Evolutionary conservation across 305 asterid species (phyloP), one percentile per base, ranked within the genome.

Genomic region (Fraxinus velutina): DNA sequence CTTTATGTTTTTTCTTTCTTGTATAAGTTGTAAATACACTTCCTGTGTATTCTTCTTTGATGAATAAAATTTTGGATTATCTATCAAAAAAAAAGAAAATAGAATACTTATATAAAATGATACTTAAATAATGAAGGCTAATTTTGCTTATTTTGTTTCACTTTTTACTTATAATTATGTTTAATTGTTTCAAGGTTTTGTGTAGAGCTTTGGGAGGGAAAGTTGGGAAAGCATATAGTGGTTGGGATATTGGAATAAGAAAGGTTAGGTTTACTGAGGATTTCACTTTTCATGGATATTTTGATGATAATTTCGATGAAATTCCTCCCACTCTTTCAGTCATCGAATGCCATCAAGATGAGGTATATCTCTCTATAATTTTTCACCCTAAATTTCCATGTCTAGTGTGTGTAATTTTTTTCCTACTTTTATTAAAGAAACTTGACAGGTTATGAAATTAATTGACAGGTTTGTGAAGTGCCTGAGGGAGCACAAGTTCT

Each of bases 191-290:
- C 83, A 68, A 92, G 98, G 86, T 94, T 0, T 68, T 94, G 70
- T 89, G 97, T 36, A 85, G 92, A 83, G 95, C 95, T 79, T 78
- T 92, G 87, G 98, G 97, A 27, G 98, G 98, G 8, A 88, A 84
- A 83, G 92, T 94, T 78, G 92, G 84, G 29, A 90, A 85, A 64
- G 84, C 97, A 0, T 30, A 12, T 10, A 89, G 80, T 71, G 98
- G 98, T 4, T 92, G 98, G 98, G 98, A 94, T 22, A 77, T 94
- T 86, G 97, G 98, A 62, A 87, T 94, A 62, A 88, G 95, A 22
- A 85, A 89, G 78, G 87, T 94, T 80, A 89, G 75, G 24, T 74
- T 94, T 22, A 73, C 85, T 0, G 83, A 87, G 37, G 89, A 87
- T 34, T 82, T 89, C 86, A 81, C 86, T 74, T 81, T 89, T 2